Evolutionary conservation across 1,284 basidiomycete species (phyloP), one percentile per base, ranked within the genome.

Genomic region (Meira miltonrushii): DNA sequence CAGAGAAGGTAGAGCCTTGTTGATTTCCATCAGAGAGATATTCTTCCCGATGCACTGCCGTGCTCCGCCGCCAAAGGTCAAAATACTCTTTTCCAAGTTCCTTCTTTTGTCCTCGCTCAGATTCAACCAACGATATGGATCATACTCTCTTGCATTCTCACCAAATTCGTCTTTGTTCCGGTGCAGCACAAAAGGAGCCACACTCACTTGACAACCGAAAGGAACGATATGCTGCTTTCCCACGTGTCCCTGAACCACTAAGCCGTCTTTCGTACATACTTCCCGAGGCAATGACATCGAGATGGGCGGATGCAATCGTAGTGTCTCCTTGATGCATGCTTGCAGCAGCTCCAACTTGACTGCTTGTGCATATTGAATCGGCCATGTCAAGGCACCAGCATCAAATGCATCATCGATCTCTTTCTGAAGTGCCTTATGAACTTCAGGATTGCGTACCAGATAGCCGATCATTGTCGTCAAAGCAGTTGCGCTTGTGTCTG

Each of bases 241-340:
- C 8, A 4, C 8, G 3, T 33, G 28, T 12, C 74, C 74, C 25
- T 66, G 67, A 8, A 78, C 48, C 0, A 69, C 62, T 2, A 63
- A 70, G 19, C 71, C 71, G 17, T 67, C 75, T 0, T 49, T 28
- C 0, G 76, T 74, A 33, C 28, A 33, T 1, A 72, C 66, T 40
- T 71, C 63, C 23, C 76, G 67, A 10, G 71, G 75, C 2, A 78
- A 58, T 15, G 68, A 66, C 65, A 72, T 69, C 10, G 69, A 68
- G 23, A 78, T 75, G 13, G 76, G 71, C 2, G 76, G 76, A 23
- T 76, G 74, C 1, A 78, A 68, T 11, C 76, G 69, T 2, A 78
- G 58, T 0, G 67, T 64, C 56, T 78, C 76, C 59, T 78, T 78
- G 58, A 78, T 62, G 54, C 74, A 78, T 5, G 72, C 76, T 60